Base-by-base conservation (phyloP, 2,329 filamentous ascomycete species). In the Aspergillus unguis region DNA sequence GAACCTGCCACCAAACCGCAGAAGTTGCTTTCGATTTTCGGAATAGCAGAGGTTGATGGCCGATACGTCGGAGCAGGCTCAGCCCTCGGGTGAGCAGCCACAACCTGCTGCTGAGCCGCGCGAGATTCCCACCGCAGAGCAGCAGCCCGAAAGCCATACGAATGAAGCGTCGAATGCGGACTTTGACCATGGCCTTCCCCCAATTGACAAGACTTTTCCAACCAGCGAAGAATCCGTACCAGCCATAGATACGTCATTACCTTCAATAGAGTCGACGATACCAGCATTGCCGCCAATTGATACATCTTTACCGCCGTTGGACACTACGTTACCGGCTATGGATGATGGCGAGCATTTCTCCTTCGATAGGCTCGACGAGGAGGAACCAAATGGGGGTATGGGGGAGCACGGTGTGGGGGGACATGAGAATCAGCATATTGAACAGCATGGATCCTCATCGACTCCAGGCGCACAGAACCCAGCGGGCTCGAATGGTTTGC, bases 381-480 rank as follows among this genome's bases (percentile, higher is more conserved):
- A 55, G n/a, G 33, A 33, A 10, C 44, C 38, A 32, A 46, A 28
- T 11, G 26, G 40, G 17, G 58, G 46, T 27, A 9, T 32, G 40
- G 44, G 52, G 28, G 50, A 41, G 38, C 42, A 53, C 44, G 44
- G 47, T 32, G 29, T 56, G 26, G 48, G 57, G 33, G 55, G 57
- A 9, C 50, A 55, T 26, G 58, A 61, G 9, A 56, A 62, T 51
- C 61, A 63, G 10, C 48, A 56, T 37, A 47, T 32, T 11, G 61
- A 62, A 27, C 65, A 65, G 11, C 44, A 55, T 4, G 57, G 56
- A n/a, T 57, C 60, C 31, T 53, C 72, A 70, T 66, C 55, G 4
- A 71, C 60, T 57, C 71, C 65, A 59, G 74, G 65, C 55, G 67
- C 75, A 57, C 70, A 72, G 31, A 76, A 76, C 58, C 74, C 76